Evolutionary conservation across 495 filamentous ascomycete species (phyloP), one percentile per base, ranked within the genome.

Genomic region (Xylaria acuta): DNA sequence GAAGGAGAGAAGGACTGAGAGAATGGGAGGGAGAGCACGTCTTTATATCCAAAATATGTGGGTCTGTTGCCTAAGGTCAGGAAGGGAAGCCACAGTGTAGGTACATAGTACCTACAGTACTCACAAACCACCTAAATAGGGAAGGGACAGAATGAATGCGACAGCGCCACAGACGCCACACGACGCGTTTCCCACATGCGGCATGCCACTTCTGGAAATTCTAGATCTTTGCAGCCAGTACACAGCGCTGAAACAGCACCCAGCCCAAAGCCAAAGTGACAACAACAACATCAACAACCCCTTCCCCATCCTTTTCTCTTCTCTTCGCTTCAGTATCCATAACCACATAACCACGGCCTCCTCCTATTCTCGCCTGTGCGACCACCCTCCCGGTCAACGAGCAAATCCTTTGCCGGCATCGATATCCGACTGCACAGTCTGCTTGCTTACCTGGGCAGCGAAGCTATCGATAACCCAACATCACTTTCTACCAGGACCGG

Each of bases 31-130:
- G 64, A 54, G 49, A 62, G 30, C 25, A 16, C 51, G 27, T 36
- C 74, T 80, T 81, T 80, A 76, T 82, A 75, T 41, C 9, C 45
- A 22, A 30, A 30, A 54, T 30, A 40, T 34, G 47, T 34, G 18
- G 18, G 12, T 6, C 59, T 25, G 38, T 25, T 66, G 69, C 12
- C 58, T 73, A 45, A 45, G 27, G 14, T 6, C 1, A 4, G 7
- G 54, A 3, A 4, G 27, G 0, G 18, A 6, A 36, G n/a, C n/a
- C n/a, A n/a, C 56, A 7, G 56, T 16, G 6, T 11, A 54, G 0
- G 0, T 4, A 30, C 5, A 18, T n/a, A n/a, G n/a, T 58, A 8
- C 27, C 12, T 58, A 27, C 53, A 1, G 8, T 20, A 22, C 16
- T 49, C 51, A 56, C 25, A 9, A 14, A 5, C 53, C 53, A 56